These are phyloP conservation scores for Diaporthe citri DNA, from an alignment of 2,329 filamentous ascomycete species.

Conservation along the genomic window DNA sequence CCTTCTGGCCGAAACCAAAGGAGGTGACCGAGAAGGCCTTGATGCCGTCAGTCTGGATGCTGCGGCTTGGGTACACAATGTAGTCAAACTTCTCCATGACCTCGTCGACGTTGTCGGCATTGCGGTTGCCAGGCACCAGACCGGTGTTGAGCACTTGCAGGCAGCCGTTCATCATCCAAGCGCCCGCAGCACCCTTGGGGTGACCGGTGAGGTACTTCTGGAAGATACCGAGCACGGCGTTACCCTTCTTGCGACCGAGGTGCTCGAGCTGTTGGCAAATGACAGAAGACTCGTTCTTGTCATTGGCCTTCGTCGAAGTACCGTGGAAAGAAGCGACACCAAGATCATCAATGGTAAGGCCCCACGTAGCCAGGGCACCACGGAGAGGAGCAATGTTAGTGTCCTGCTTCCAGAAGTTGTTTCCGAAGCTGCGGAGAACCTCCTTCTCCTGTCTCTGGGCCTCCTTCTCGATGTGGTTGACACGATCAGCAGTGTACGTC, in stretches of 20 bases:
- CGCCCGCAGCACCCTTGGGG: slow-evolving; percentile 98
- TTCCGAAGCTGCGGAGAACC: slow-evolving; percentile 90
- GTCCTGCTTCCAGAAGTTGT: slow-evolving; percentile 99
- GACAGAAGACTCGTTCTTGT: slow-evolving; percentile 99
- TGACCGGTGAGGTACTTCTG: slow-evolving; percentile 99
- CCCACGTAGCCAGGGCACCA: slow-evolving; percentile 97
- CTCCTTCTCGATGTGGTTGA: slow-evolving; percentile 88
- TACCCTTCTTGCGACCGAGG: slow-evolving; percentile 95
- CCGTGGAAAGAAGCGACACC: slow-evolving; percentile 98
- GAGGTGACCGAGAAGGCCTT: slow-evolving; percentile 99
- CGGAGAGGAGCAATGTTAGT: slow-evolving; percentile 93
- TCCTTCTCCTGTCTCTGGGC: slow-evolving; percentile 93
- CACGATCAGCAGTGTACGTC: slow-evolving; percentile 88
- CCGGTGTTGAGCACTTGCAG: slow-evolving; percentile 95
- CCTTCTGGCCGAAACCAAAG: slow-evolving; percentile 99
- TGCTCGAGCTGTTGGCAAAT: slow-evolving; percentile 97
- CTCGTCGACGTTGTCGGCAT: slow-evolving; percentile 96
- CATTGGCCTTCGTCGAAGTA: slow-evolving; percentile 97
- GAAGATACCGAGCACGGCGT: slow-evolving; percentile 96
- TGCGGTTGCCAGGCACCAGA: slow-evolving; percentile 95
- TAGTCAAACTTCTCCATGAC: slow-evolving; percentile 98
- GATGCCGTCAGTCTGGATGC: slow-evolving; percentile 96
- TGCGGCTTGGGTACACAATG: slow-evolving; percentile 95
- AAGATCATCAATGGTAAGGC: slow-evolving; percentile 95
- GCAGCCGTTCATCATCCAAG: slow-evolving; percentile 99